Evolutionary conservation across 345 rosid genomes (phyloP).

Genomic region (Euphorbia peplus): DNA sequence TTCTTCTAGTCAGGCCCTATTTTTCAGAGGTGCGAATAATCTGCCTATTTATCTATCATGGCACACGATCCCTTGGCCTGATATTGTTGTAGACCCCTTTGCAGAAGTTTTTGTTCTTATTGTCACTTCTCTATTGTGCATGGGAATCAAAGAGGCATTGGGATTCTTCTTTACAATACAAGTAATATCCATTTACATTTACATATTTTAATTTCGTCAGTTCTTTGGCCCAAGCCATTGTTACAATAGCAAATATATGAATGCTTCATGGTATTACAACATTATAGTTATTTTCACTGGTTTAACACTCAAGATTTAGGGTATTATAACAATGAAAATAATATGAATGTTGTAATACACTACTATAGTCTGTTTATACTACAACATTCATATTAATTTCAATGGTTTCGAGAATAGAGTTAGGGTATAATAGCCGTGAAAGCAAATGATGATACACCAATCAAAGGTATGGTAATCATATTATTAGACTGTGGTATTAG

Average conservation of each 20-base stretch:
- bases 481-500: no score
- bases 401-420: no score
- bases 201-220: constrained; percentile 7
- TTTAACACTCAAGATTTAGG: no score
- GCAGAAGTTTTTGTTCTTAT: constrained; percentile 33
- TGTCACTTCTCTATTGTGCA: constrained; percentile 31
- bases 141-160: constrained; percentile 34
- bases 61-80: constrained; percentile 24
- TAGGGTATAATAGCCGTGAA: no score
- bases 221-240: constrained; percentile 50
- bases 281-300: no score
- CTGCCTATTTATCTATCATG: constrained; percentile 28
- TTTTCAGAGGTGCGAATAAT: constrained; percentile 29
- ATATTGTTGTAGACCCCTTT: constrained; percentile 27
- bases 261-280: no score
- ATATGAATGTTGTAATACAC: no score
- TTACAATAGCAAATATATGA: constrained; percentile 55
- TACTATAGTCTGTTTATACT: no score
- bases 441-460: no score
- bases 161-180: background rate
- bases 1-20: constrained; percentile 23
- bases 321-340: no score
- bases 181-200: background rate
- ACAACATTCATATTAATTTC: no score
- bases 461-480: no score